These are phyloP conservation scores for Tilletia caries DNA, from an alignment of 1,284 basidiomycete species.

Conservation along the genomic window DNA sequence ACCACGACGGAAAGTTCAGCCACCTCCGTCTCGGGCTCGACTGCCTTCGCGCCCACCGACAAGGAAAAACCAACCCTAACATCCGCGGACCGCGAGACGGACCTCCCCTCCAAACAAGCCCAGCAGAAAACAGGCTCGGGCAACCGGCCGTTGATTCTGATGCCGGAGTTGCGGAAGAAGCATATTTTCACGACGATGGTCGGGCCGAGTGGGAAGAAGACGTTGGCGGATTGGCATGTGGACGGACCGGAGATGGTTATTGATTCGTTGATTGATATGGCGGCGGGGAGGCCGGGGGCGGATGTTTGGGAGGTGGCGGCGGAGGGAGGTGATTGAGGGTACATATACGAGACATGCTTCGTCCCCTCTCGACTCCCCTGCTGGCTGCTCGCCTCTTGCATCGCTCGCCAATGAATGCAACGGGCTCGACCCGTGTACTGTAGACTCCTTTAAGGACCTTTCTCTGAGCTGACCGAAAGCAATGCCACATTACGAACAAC, in stretches of 20 bases:
- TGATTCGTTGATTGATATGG: slow-evolving; percentile 45
- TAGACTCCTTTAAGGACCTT: too few relatives aligned
- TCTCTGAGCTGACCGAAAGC: too few relatives aligned
- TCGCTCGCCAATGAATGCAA: too few relatives aligned
- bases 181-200: slow-evolving; percentile 48
- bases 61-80: neutral
- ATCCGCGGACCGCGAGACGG: neutral
- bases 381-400: too few relatives aligned
- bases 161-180: slow-evolving; percentile 9
- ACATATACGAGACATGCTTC: too few relatives aligned
- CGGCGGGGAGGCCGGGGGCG: slow-evolving; percentile 18
- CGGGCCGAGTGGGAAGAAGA: slow-evolving; percentile 46
- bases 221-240: slow-evolving; percentile 50
- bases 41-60: too few relatives aligned
- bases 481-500: too few relatives aligned
- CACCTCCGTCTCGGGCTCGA: neutral
- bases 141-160: slow-evolving; percentile 3
- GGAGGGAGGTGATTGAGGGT: too few relatives aligned
- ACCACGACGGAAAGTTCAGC: neutral
- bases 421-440: too few relatives aligned
- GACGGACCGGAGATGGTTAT: slow-evolving; percentile 41
- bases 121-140: neutral
- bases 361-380: too few relatives aligned
- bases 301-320: too few relatives aligned
- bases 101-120: neutral